Base-by-base conservation (phyloP, 192 early-diverging fungal genomes). In the Kickxella alabastrina region DNA sequence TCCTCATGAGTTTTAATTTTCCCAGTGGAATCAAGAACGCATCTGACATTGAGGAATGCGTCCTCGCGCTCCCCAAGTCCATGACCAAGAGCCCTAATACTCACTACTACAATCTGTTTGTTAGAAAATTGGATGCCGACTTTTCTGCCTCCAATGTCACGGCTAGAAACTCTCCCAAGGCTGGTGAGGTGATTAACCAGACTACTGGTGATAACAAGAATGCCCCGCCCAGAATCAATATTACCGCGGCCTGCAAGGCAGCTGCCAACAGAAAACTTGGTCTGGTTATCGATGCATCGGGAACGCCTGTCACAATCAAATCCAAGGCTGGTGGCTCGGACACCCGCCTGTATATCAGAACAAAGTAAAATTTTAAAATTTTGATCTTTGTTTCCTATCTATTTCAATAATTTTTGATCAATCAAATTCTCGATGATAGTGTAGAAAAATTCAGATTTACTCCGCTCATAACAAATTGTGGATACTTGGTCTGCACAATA, bases 1-100 rank as follows among this genome's bases (percentile, higher is more conserved):
- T 69, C 12, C 54, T 69, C 21, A 62, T 69, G 66, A 43, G 66
- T 39, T 69, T 62, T 50, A 22, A 50, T 13, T 9, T 57, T 31
- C 54, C 62, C n/a, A 35, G 36, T 5, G 42, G 40, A 4, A 15
- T 44, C 13, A 38, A 47, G 3, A 49, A 65, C 39, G 10, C 24
- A 18, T 27, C 27, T 0, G 26, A 38, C 2, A 65, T 65, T 26
- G 26, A 47, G 49, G 57, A 54, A 43, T 65, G 62, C 44, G 35
- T 28, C 7, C 40, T 65, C 14, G 39, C 45, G 54, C 47, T 65
- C 9, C 62, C 62, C 4, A 28, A 49, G 12, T 49, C 62, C 3
- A 37, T 52, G 10, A 47, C 44, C 10, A n/a, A 28, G 1, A 15
- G 22, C 18, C 37, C 34, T 13, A 2, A 18, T 7, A 35, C 43